Percentiles rank a stretch among this genome's conserved stretches.
phyloP scores from a whole-genome alignment of 371 early-diverging fungal species.

The Vairimorpha apis region DNA sequence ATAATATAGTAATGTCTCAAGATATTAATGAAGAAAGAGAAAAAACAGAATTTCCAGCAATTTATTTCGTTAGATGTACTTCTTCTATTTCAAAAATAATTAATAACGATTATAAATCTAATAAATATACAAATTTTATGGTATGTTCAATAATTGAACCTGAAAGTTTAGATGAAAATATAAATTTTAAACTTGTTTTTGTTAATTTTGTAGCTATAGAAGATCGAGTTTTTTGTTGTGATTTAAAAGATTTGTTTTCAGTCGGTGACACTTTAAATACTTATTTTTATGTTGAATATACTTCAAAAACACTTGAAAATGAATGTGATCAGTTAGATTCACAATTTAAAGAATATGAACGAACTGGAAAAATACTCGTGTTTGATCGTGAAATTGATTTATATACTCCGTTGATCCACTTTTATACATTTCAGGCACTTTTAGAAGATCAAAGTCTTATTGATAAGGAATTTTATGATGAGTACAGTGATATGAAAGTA shows the following conservation, averaged over 20 bases:
- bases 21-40: conserved; percentile 49
- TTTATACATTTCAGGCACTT: conserved; percentile 59
- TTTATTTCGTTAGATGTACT: conserved; percentile 58
- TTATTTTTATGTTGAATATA: conserved; percentile 28
- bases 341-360: not conserved
- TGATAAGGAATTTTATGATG: conserved; percentile 25
- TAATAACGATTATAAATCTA: conserved; percentile 50
- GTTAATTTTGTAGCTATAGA: conserved; percentile 35
- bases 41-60: conserved; percentile 53
- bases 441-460: conserved; percentile 43
- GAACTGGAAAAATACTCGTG: conserved; percentile 41
- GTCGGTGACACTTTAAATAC: conserved; percentile 21
- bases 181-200: conserved; percentile 28
- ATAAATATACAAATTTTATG: conserved; percentile 46
- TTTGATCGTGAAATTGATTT: conserved; percentile 60
- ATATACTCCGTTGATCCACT: conserved; percentile 61
- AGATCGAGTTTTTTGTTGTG: conserved; percentile 37
- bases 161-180: conserved; percentile 24
- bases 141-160: conserved; percentile 22
- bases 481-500: conserved; percentile 36
- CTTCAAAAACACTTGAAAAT: not conserved
- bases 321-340: not conserved
- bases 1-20: conserved; percentile 54
- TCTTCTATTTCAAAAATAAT: conserved; percentile 41
- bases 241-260: not conserved